A percentile compares a stretch with the other conserved stretches of the same genome.
Conservation (phyloP, 768 basidiomycete species). For the Mycena vulgaris region DNA sequence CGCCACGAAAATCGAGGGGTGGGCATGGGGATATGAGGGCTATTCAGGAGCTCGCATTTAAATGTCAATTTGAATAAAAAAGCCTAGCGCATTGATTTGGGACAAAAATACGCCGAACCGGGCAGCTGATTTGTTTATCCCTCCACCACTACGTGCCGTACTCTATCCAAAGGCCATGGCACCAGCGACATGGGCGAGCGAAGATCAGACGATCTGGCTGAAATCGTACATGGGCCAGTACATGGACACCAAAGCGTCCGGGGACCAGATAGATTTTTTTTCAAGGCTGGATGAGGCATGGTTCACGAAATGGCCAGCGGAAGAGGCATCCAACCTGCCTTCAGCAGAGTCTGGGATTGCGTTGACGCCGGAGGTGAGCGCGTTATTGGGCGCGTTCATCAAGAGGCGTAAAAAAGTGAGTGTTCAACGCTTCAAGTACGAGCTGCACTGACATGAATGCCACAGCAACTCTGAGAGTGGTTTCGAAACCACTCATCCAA, state of each 20-base stretch:
- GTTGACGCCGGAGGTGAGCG: background rate
- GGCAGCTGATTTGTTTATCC: too few relatives aligned
- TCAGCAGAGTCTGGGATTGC: background rate
- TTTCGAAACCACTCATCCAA: conserved; percentile 1
- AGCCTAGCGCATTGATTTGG: too few relatives aligned
- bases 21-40: too few relatives aligned
- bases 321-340: background rate
- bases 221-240: background rate
- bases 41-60: too few relatives aligned
- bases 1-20: too few relatives aligned
- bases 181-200: background rate
- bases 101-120: too few relatives aligned
- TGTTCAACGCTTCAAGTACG: background rate
- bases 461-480: conserved; percentile 17
- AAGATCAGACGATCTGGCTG: background rate
- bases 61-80: too few relatives aligned
- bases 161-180: too few relatives aligned
- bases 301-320: background rate
- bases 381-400: background rate
- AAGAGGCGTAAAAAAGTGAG: background rate
- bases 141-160: too few relatives aligned
- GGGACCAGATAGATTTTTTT: conserved; percentile 8
- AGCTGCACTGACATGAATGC: too few relatives aligned
- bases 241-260: background rate
- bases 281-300: background rate